These are phyloP conservation scores for Quillaja saponaria DNA, from an alignment of 306 rosid genomes.

Conservation along the genomic window DNA sequence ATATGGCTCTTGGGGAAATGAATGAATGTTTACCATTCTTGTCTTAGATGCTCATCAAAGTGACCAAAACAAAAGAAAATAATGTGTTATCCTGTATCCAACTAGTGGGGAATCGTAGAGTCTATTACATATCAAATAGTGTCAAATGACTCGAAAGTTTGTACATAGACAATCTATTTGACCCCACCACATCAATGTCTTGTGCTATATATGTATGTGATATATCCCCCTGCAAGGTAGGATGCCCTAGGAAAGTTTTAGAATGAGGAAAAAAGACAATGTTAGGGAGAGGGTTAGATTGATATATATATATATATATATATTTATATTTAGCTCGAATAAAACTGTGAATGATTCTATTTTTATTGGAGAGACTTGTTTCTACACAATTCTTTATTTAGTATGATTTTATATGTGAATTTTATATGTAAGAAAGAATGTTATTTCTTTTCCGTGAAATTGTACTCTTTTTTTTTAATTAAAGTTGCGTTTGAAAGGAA, in stretches of 20 bases:
- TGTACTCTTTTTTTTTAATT: too few species aligned
- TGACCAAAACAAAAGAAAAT: constrained; percentile 6
- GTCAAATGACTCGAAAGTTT: constrained; percentile 31
- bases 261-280: background rate
- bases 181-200: constrained; percentile 1
- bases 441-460: too few species aligned
- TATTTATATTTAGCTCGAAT: too few species aligned
- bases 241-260: too few species aligned
- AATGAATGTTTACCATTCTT: background rate
- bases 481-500: too few species aligned
- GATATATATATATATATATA: too few species aligned
- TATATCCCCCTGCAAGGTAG: background rate
- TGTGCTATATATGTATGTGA: background rate
- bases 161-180: constrained; percentile 1
- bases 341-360: too few species aligned
- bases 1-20: background rate
- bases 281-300: background rate
- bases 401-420: too few species aligned
- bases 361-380: too few species aligned
- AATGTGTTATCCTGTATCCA: constrained; percentile 6
- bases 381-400: too few species aligned
- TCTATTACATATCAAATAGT: background rate
- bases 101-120: constrained; percentile 33
- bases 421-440: too few species aligned
- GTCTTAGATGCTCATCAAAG: background rate